A percentile compares a stretch with the other conserved stretches of the same genome.
Conservation (phyloP, 371 early-diverging fungal species). For the Choanephora cucurbitarum region DNA sequence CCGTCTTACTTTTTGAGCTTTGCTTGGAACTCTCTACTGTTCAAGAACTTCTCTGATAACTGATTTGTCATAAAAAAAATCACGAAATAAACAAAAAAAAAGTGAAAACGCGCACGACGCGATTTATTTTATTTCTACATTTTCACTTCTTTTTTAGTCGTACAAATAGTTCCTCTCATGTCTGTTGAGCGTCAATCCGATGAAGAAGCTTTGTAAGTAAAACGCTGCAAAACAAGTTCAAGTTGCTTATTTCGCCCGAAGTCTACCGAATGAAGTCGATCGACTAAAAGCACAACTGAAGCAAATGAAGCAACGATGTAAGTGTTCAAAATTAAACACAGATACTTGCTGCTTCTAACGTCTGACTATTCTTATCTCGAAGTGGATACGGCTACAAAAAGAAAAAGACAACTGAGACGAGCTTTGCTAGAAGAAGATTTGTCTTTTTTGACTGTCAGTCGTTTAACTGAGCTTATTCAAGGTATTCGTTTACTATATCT, state of each 20-base stretch:
- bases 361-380: neutral
- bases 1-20: conserved; percentile 2
- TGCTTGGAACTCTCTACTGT: conserved; percentile 3
- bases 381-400: conserved; percentile 29
- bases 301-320: conserved; percentile 13
- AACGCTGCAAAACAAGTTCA: neutral
- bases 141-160: neutral
- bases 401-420: conserved; percentile 25
- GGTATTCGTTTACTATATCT: neutral
- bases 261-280: conserved; percentile 14
- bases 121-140: neutral
- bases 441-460: conserved; percentile 23
- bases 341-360: neutral
- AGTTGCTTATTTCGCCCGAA: neutral
- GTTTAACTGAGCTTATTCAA: conserved; percentile 28
- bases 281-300: conserved; percentile 18
- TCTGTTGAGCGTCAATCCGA: neutral
- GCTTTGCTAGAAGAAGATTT: conserved; percentile 39
- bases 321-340: too few relatives aligned
- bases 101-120: too few relatives aligned
- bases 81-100: neutral
- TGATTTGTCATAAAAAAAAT: neutral
- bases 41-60: neutral
- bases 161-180: neutral
- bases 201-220: neutral